Percentiles rank a stretch among this genome's conserved stretches.
These are phyloP conservation scores for Clitopilus hobsonii DNA, from an alignment of 768 basidiomycete genomes.

Conservation along the genomic window DNA sequence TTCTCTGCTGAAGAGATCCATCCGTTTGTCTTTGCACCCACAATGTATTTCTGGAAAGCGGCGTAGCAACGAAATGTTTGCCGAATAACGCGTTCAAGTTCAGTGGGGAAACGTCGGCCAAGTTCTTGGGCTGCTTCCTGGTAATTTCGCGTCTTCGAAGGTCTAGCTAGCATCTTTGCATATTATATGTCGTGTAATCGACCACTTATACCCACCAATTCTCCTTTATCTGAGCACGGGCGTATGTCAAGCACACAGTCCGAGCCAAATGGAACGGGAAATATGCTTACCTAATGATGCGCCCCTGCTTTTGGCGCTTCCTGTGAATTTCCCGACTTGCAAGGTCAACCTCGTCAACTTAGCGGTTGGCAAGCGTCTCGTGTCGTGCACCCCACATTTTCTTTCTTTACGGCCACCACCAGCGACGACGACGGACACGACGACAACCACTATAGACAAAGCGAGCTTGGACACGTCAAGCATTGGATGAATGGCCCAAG, in stretches of 20 bases:
- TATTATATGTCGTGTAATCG: neutral
- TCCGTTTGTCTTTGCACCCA: no score
- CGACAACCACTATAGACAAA: neutral
- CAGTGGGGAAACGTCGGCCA: neutral
- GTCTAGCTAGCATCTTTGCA: neutral
- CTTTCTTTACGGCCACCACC: neutral
- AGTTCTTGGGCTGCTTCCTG: neutral
- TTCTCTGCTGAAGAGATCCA: no score
- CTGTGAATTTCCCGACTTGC: neutral
- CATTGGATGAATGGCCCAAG: constrained; percentile 57
- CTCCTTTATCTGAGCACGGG: neutral
- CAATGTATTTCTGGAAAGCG: neutral
- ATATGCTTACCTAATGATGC: neutral
- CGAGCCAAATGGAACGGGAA: neutral
- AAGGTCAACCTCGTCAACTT: neutral
- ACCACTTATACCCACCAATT: neutral
- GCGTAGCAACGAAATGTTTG: neutral
- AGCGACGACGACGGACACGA: neutral
- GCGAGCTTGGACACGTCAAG: neutral
- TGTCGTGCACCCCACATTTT: neutral
- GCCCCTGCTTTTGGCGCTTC: no score
- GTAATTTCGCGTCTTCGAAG: neutral
- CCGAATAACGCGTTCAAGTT: neutral
- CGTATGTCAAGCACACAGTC: neutral
- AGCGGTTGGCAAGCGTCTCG: constrained; percentile 1